These are phyloP conservation scores for Pelargonium australe DNA, from an alignment of 441 rosid species.

Conservation along the genomic window DNA sequence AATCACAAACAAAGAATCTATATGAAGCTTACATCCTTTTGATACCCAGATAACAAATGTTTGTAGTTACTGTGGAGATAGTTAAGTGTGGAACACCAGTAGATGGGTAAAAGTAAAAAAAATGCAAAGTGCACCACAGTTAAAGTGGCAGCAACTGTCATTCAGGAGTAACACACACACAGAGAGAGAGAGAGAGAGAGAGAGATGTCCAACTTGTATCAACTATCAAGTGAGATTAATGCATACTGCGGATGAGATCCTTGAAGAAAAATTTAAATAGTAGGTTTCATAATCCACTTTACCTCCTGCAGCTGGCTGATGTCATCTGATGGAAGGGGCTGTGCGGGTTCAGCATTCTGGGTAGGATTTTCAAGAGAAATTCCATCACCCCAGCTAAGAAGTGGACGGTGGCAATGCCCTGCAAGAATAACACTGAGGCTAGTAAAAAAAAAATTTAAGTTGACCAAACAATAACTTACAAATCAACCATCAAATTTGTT, in stretches of 20 bases:
- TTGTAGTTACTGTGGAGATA: neutral
- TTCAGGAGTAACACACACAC: no score
- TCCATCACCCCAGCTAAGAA: slow-evolving; percentile 45
- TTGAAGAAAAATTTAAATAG: neutral
- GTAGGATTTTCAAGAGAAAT: slow-evolving; percentile 28
- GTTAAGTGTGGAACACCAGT: neutral
- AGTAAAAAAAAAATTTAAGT: neutral
- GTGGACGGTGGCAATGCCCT: slow-evolving; percentile 56
- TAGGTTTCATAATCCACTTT: slow-evolving; percentile 11
- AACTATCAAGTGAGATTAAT: neutral
- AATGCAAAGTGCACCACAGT: no score
- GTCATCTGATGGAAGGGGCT: slow-evolving; percentile 43
- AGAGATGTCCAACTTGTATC: neutral
- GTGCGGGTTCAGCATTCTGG: slow-evolving; percentile 37
- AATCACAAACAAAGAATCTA: no score
- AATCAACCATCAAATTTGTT: neutral
- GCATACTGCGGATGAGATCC: neutral
- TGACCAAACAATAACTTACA: neutral
- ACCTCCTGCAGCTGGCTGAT: slow-evolving; percentile 32
- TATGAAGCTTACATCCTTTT: no score
- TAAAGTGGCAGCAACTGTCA: no score
- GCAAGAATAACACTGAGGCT: slow-evolving; percentile 19
- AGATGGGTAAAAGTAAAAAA: neutral
- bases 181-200: no score
- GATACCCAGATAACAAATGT: neutral